These are phyloP conservation scores for Kockiozyma suomiensis DNA, from an alignment of 805 yeast genomes.

Conservation along the genomic window DNA sequence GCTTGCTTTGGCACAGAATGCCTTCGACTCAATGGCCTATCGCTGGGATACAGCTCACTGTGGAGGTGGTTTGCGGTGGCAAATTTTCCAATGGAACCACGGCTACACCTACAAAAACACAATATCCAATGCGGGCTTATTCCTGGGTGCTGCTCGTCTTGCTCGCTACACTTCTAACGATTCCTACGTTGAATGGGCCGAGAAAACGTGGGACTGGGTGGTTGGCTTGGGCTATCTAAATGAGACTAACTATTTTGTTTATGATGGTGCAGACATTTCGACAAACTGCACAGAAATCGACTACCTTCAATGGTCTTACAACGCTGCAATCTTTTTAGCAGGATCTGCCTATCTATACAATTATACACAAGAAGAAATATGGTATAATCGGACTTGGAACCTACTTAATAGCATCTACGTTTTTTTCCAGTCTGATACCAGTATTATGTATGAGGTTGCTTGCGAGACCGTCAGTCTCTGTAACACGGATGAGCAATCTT, in stretches of 20 bases:
- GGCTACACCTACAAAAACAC: slow-evolving; percentile 93
- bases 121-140: slow-evolving; percentile 78
- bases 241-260: slow-evolving; percentile 41
- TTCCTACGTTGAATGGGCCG: slow-evolving; percentile 71
- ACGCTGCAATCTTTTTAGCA: slow-evolving; percentile 74
- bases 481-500: slow-evolving; percentile 84
- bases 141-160: slow-evolving; percentile 78
- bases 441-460: slow-evolving; percentile 76
- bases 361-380: slow-evolving; percentile 62
- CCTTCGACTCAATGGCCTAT: slow-evolving; percentile 83
- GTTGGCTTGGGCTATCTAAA: slow-evolving; percentile 50
- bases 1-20: slow-evolving; percentile 84
- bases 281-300: slow-evolving; percentile 65
- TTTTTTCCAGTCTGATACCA: slow-evolving; percentile 49
- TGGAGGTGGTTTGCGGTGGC: slow-evolving; percentile 94
- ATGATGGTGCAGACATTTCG: slow-evolving; percentile 54
- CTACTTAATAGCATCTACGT: slow-evolving; percentile 58
- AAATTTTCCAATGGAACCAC: slow-evolving; percentile 88
- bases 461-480: slow-evolving; percentile 70
- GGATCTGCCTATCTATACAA: slow-evolving; percentile 84
- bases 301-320: slow-evolving; percentile 80
- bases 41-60: slow-evolving; percentile 82
- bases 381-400: slow-evolving; percentile 65
- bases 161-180: slow-evolving; percentile 75
- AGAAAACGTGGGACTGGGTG: slow-evolving; percentile 73